These are phyloP conservation scores for Talaromyces sp. DNA, from an alignment of 2,329 filamentous ascomycete genomes.

Conservation along the genomic window DNA sequence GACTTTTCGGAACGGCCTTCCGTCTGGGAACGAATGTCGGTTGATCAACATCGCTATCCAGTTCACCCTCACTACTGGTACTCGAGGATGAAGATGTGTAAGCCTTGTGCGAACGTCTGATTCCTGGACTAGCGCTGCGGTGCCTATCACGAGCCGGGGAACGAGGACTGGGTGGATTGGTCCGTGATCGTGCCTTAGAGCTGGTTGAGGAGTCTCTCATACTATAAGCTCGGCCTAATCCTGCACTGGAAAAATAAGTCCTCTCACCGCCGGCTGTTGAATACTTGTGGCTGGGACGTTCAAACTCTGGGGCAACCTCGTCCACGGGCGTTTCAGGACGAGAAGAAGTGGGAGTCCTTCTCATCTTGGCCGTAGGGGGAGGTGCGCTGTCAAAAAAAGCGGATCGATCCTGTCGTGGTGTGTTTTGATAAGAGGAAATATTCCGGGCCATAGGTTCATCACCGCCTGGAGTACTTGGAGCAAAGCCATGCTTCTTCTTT, in stretches of 20 bases:
- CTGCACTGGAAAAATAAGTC: conserved; percentile 53
- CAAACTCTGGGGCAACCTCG: conserved; percentile 38
- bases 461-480: conserved; percentile 56
- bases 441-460: conserved; percentile 57
- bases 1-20: conserved; percentile 42
- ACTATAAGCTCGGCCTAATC: conserved; percentile 53
- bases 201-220: conserved; percentile 49
- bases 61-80: conserved; percentile 40
- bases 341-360: conserved; percentile 34
- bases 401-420: conserved; percentile 33
- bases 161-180: conserved; percentile 36
- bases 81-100: conserved; percentile 36
- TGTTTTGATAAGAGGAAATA: conserved; percentile 49
- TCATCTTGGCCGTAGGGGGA: conserved; percentile 42
- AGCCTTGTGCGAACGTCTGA: conserved; percentile 32
- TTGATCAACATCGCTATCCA: conserved; percentile 15
- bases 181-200: conserved; percentile 31
- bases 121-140: conserved; percentile 45
- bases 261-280: conserved; percentile 54
- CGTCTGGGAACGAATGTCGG: conserved; percentile 28
- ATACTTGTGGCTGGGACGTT: conserved; percentile 56
- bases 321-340: conserved; percentile 23
- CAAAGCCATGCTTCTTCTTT: conserved; percentile 56
- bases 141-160: conserved; percentile 33
- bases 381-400: conserved; percentile 39